Evolutionary conservation across 176 grass and related monocot species (phyloP).

Genomic region (Raddia guianensis): DNA sequence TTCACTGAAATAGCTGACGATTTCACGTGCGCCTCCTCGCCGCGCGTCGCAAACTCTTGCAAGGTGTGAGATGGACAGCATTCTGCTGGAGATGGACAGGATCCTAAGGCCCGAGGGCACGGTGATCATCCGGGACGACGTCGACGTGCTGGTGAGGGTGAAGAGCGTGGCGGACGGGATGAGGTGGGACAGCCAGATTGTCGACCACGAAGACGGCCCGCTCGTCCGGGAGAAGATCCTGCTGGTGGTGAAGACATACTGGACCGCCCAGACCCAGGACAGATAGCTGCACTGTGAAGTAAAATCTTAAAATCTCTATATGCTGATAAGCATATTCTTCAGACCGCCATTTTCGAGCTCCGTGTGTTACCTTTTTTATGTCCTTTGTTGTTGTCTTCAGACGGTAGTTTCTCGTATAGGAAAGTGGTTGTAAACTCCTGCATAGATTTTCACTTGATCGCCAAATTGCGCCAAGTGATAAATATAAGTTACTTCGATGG

Average conservation of each 20-base stretch:
- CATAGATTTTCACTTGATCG: conserved; percentile 23
- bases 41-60: neutral
- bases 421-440: neutral
- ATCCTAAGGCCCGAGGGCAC: conserved; percentile 69
- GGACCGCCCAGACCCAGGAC: conserved; percentile 52
- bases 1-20: neutral
- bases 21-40: neutral
- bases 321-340: conserved; percentile 35
- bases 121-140: conserved; percentile 72
- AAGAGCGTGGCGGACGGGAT: conserved; percentile 62
- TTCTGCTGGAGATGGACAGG: conserved; percentile 79
- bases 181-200: conserved; percentile 74
- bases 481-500: conserved; percentile 36
- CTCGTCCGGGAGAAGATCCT: conserved; percentile 69
- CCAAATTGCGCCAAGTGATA: conserved; percentile 36
- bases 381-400: conserved; percentile 18
- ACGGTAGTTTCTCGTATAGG: conserved; percentile 25
- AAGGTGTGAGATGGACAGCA: conserved; percentile 73
- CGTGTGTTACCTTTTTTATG: neutral
- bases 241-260: conserved; percentile 65
- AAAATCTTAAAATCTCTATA: neutral
- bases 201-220: conserved; percentile 71
- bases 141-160: conserved; percentile 70
- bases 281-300: conserved; percentile 40
- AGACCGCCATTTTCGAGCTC: conserved; percentile 35